phyloP scores from a whole-genome alignment of 2,329 filamentous ascomycete genomes.

The Sporothrix euskadiensis region DNA sequence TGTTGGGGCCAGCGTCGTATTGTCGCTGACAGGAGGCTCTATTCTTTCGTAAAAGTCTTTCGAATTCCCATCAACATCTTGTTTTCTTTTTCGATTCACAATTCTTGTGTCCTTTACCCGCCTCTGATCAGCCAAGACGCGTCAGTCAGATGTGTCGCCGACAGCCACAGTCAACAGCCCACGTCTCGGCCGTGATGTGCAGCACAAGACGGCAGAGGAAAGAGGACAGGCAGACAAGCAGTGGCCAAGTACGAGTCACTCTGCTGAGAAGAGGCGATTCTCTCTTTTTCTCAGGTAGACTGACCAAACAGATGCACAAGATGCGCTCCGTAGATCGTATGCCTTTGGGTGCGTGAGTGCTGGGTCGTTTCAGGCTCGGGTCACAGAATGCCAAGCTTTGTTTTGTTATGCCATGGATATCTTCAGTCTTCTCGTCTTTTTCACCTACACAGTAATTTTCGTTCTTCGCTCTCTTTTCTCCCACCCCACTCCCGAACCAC shows the following conservation, averaged over 20 bases:
- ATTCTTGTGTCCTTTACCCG: too few species aligned
- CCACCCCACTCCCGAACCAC: slow-evolving; percentile 1
- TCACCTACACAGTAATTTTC: neutral
- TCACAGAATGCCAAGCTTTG: slow-evolving; percentile 21
- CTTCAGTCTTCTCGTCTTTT: neutral
- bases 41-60: neutral
- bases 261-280: neutral
- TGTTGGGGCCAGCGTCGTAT: neutral
- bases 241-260: neutral
- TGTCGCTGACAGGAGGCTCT: neutral
- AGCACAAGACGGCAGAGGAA: neutral
- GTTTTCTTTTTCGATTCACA: neutral
- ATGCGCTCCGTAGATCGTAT: slow-evolving; percentile 21
- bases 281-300: neutral
- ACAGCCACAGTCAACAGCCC: neutral
- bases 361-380: slow-evolving; percentile 15
- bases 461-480: neutral
- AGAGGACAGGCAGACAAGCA: slow-evolving; percentile 2
- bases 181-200: slow-evolving; percentile 10
- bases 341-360: slow-evolving; percentile 1
- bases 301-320: neutral
- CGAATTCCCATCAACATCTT: neutral
- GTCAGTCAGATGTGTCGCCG: neutral
- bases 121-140: neutral
- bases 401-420: slow-evolving; percentile 16